A percentile compares a stretch with the other conserved stretches of the same genome.
These are phyloP conservation scores for Aureobasidium musti DNA, from an alignment of 2,329 filamentous ascomycete species.

Conservation along the genomic window DNA sequence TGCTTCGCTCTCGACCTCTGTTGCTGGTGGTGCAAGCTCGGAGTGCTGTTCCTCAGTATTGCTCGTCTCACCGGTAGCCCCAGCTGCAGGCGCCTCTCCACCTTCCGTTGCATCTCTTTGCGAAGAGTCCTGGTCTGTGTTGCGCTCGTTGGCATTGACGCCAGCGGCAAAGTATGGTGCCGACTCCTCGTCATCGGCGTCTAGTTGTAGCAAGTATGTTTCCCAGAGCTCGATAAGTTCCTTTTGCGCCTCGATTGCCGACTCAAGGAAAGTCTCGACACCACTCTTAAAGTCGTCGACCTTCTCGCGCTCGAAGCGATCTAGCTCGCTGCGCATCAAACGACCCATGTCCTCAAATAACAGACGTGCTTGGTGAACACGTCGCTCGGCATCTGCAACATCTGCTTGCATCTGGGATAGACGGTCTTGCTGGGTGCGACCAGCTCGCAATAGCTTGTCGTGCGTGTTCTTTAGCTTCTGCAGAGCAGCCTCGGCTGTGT, in stretches of 20 bases:
- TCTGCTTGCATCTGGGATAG: slow-evolving; percentile 90
- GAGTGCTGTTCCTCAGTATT: slow-evolving; percentile 8
- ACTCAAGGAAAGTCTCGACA: slow-evolving; percentile 95
- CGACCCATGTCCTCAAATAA: slow-evolving; percentile 98
- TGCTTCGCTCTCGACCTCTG: slow-evolving; percentile 21
- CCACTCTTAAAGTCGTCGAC: slow-evolving; percentile 99
- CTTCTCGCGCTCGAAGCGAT: slow-evolving; percentile 94
- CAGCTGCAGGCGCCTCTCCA: slow-evolving; percentile 18
- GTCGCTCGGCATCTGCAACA: slow-evolving; percentile 91
- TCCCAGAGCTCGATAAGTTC: slow-evolving; percentile 96
- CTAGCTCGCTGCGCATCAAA: slow-evolving; percentile 85
- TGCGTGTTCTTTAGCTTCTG: slow-evolving; percentile 86
- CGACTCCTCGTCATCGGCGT: slow-evolving; percentile 75
- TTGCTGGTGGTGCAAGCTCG: not conserved
- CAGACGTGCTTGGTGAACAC: slow-evolving; percentile 83
- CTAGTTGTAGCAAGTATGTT: slow-evolving; percentile 93
- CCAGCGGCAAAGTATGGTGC: slow-evolving; percentile 46
- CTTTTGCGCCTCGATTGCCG: slow-evolving; percentile 96
- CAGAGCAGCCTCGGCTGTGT: slow-evolving; percentile 83
- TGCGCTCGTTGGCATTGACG: slow-evolving; percentile 34
- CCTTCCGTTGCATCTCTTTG: slow-evolving; percentile 7
- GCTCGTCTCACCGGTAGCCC: not conserved
- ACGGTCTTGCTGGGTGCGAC: slow-evolving; percentile 92
- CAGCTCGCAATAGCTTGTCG: slow-evolving; percentile 93
- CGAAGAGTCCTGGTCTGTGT: slow-evolving; percentile 43